A percentile compares a stretch with the other conserved stretches of the same genome.
Evolutionary conservation across 257 asterid species (phyloP).

Genomic region (Solanum paucissectum): DNA sequence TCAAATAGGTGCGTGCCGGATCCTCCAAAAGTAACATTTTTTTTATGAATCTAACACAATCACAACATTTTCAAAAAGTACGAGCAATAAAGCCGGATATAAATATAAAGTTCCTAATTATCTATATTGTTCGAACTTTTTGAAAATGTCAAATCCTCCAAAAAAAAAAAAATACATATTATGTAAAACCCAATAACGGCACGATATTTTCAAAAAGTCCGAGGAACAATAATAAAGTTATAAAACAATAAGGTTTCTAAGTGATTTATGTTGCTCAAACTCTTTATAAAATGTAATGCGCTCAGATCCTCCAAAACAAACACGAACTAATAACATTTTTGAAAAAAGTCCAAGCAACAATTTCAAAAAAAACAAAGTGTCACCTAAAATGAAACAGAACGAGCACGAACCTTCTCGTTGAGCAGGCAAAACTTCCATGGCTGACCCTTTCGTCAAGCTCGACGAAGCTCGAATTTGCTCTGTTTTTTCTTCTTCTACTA

Average conservation of each 20-base stretch:
- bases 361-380: background rate
- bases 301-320: background rate
- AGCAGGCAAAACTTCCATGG: conserved; percentile 19
- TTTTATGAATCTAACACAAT: background rate
- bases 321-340: background rate
- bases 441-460: conserved; percentile 9
- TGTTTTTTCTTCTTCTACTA: background rate
- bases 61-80: background rate
- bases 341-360: background rate
- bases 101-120: background rate
- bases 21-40: background rate
- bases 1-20: too few species aligned
- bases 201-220: background rate
- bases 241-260: too few species aligned
- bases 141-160: background rate
- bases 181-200: background rate
- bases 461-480: conserved; percentile 8
- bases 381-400: background rate
- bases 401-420: background rate
- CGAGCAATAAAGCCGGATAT: background rate
- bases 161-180: background rate
- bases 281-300: background rate
- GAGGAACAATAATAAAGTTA: too few species aligned
- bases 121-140: fast-evolving
- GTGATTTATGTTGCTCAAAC: background rate